These are phyloP conservation scores for Cytospora mali DNA, from an alignment of 2,329 filamentous ascomycete species.

Conservation along the genomic window DNA sequence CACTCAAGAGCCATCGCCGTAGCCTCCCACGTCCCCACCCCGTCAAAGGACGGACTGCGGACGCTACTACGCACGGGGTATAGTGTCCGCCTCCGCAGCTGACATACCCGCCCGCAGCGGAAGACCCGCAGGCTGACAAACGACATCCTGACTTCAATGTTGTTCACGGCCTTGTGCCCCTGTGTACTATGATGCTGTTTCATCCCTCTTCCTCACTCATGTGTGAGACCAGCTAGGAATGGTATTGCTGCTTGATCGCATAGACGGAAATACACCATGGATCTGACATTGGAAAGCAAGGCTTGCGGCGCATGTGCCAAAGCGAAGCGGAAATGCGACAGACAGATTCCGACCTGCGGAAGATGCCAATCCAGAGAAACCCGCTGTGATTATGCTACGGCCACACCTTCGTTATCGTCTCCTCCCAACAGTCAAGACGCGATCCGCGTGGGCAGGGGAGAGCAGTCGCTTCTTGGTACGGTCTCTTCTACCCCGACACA, in stretches of 20 bases:
- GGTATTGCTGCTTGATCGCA: neutral
- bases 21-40: no score
- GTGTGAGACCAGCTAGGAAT: neutral
- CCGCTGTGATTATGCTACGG: constrained; percentile 33
- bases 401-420: neutral
- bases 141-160: neutral
- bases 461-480: neutral
- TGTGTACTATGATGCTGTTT: neutral
- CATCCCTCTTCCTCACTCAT: neutral
- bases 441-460: neutral
- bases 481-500: neutral
- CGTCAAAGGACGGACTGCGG: neutral
- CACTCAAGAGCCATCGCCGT: no score
- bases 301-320: constrained; percentile 32
- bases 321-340: constrained; percentile 33
- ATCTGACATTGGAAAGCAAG: constrained; percentile 28
- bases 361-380: constrained; percentile 31
- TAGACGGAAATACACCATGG: neutral
- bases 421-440: neutral
- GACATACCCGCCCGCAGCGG: neutral
- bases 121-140: neutral
- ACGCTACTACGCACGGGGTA: constrained; percentile 3
- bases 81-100: constrained; percentile 8
- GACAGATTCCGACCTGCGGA: constrained; percentile 31
- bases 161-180: neutral